Evolutionary conservation across 1,284 basidiomycete genomes (phyloP).

Genomic region (Cerioporus squamosus): DNA sequence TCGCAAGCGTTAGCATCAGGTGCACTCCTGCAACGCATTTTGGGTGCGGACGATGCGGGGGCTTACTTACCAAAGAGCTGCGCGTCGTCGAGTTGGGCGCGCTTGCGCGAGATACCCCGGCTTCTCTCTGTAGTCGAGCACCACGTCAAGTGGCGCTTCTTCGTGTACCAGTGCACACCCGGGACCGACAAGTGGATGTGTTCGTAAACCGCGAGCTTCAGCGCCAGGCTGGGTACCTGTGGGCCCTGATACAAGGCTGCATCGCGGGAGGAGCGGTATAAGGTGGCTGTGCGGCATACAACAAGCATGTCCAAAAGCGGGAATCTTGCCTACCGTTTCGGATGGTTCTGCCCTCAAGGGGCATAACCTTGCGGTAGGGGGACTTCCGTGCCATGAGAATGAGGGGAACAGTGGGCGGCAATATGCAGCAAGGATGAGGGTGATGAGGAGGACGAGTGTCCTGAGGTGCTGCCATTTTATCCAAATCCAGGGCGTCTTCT

Average conservation of each 20-base stretch:
- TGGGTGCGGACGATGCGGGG: no score
- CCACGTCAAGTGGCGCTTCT: conserved; percentile 7
- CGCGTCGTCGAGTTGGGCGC: neutral
- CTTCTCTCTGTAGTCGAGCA: conserved; percentile 1
- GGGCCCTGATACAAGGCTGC: neutral
- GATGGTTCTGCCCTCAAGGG: neutral
- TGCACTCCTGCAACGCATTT: no score
- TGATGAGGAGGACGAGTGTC: no score
- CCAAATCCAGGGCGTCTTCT: no score
- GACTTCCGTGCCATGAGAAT: no score
- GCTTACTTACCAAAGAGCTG: neutral
- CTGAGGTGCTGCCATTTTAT: no score
- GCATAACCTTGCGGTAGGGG: no score
- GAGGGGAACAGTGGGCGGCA: no score
- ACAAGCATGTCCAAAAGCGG: no score
- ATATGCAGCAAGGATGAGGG: no score
- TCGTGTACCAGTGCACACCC: neutral
- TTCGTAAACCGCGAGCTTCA: neutral
- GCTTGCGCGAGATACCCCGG: neutral
- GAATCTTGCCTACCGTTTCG: neutral
- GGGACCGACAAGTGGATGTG: neutral
- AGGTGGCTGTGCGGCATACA: neutral
- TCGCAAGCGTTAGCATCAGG: no score
- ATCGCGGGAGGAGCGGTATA: neutral
- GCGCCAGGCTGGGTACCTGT: neutral